Conservation (phyloP, 2,329 filamentous ascomycete genomes). For the Fusarium hostae region DNA sequence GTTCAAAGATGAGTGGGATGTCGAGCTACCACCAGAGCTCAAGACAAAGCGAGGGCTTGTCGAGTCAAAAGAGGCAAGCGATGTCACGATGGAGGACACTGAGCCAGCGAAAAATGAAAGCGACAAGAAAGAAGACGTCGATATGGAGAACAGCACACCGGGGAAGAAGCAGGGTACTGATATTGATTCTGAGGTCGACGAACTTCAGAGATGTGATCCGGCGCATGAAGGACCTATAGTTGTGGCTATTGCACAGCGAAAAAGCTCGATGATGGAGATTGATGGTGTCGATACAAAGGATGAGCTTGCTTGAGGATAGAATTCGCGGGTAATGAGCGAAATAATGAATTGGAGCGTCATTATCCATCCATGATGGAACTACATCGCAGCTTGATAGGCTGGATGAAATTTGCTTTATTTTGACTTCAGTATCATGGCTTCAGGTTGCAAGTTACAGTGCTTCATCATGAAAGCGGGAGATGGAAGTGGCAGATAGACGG, state of each 20-base stretch:
- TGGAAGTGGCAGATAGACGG: not conserved
- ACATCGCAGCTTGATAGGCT: not conserved
- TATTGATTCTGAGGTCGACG: not conserved
- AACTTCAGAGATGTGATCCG: not conserved
- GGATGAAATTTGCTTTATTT: not conserved
- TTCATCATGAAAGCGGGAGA: not conserved
- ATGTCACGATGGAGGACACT: slow-evolving; percentile 25
- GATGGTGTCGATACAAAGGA: slow-evolving; percentile 16
- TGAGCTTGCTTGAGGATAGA: slow-evolving; percentile 2
- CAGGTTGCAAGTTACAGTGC: not conserved
- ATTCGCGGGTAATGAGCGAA: not conserved
- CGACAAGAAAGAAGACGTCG: not conserved
- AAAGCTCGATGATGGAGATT: slow-evolving; percentile 19
- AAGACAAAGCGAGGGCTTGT: slow-evolving; percentile 29
- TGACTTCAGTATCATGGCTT: not conserved
- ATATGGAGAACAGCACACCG: not conserved
- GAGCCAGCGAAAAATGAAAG: slow-evolving; percentile 1
- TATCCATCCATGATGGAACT: not conserved
- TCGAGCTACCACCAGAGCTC: slow-evolving; percentile 52
- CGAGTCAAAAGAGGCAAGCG: not conserved
- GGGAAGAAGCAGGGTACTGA: not conserved
- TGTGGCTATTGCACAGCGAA: not conserved
- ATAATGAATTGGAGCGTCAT: not conserved
- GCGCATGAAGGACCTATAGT: not conserved
- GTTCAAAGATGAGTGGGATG: slow-evolving; percentile 61